phyloP scores from a whole-genome alignment of 208 protist genomes.

The Trypanosoma conorhini region DNA sequence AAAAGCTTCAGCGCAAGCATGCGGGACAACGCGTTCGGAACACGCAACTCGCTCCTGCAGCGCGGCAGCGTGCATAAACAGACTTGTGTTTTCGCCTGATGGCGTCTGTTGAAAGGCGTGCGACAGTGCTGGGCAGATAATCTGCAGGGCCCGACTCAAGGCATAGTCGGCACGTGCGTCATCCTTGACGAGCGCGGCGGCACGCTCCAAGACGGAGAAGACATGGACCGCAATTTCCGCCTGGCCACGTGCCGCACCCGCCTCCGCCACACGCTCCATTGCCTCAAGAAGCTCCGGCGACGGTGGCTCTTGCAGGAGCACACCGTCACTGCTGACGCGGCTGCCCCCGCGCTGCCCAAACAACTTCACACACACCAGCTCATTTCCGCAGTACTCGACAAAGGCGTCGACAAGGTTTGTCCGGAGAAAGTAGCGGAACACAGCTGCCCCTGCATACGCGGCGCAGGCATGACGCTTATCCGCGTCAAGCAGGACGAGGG shows the following conservation, averaged over 20 bases:
- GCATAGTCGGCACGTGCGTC: slow-evolving; percentile 28
- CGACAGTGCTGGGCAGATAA: slow-evolving; percentile 56
- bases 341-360: slow-evolving; percentile 50
- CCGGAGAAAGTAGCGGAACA: slow-evolving; percentile 76
- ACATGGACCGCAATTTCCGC: slow-evolving; percentile 58
- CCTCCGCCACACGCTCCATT: slow-evolving; percentile 56
- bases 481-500: slow-evolving; percentile 54
- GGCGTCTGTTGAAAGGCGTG: slow-evolving; percentile 62
- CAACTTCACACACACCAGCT: slow-evolving; percentile 51
- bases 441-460: slow-evolving; percentile 44
- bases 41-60: slow-evolving; percentile 35
- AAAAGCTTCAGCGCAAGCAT: slow-evolving; percentile 20
- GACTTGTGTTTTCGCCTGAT: slow-evolving; percentile 33
- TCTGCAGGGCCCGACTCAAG: slow-evolving; percentile 54
- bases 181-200: slow-evolving; percentile 34
- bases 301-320: slow-evolving; percentile 31
- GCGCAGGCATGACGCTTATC: slow-evolving; percentile 31
- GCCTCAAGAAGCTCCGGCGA: slow-evolving; percentile 59
- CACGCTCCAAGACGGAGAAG: slow-evolving; percentile 38
- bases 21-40: slow-evolving; percentile 9
- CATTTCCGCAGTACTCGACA: slow-evolving; percentile 65
- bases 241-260: slow-evolving; percentile 46
- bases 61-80: slow-evolving; percentile 44
- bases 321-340: slow-evolving; percentile 26
- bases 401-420: slow-evolving; percentile 57